Conservation (phyloP, 2,329 filamentous ascomycete species). For the Pyrenochaeta sp. region DNA sequence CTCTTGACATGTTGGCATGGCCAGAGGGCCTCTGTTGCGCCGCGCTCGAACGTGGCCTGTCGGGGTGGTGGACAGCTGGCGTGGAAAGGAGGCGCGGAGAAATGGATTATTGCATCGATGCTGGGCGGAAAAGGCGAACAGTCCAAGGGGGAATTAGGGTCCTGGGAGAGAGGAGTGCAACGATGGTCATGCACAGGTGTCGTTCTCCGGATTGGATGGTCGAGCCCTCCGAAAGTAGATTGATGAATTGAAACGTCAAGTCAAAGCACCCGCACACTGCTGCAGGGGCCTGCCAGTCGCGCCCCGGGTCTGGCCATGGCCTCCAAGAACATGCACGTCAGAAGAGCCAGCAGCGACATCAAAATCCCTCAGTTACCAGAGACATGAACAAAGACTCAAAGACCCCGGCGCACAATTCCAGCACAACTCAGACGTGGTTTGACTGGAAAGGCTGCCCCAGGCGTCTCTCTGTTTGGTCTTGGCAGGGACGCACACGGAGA, state of each 20-base stretch:
- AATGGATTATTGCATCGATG: slow-evolving; percentile 33
- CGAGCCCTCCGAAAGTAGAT: slow-evolving; percentile 22
- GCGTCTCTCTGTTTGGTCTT: slow-evolving; percentile 19
- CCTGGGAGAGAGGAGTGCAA: neutral
- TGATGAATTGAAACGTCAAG: slow-evolving; percentile 31
- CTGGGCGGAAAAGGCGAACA: slow-evolving; percentile 5
- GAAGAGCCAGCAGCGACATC: no score
- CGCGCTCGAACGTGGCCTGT: slow-evolving; percentile 42
- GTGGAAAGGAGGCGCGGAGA: slow-evolving; percentile 5
- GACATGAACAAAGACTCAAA: neutral
- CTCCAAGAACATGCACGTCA: no score
- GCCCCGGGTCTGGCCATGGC: slow-evolving; percentile 13
- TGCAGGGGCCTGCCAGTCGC: slow-evolving; percentile 22
- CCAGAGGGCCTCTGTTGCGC: slow-evolving; percentile 42
- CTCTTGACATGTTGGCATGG: slow-evolving; percentile 69
- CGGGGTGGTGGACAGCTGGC: slow-evolving; percentile 17
- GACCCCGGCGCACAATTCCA: neutral
- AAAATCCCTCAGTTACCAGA: no score
- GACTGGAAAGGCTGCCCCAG: slow-evolving; percentile 2
- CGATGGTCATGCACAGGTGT: slow-evolving; percentile 12
- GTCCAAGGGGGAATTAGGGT: slow-evolving; percentile 6
- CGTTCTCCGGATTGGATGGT: slow-evolving; percentile 13
- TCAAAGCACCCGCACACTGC: slow-evolving; percentile 26
- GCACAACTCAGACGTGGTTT: neutral
- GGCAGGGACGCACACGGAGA: slow-evolving; percentile 22